These are phyloP conservation scores for Boletus bicolor DNA, from an alignment of 768 basidiomycete genomes.

Conservation along the genomic window DNA sequence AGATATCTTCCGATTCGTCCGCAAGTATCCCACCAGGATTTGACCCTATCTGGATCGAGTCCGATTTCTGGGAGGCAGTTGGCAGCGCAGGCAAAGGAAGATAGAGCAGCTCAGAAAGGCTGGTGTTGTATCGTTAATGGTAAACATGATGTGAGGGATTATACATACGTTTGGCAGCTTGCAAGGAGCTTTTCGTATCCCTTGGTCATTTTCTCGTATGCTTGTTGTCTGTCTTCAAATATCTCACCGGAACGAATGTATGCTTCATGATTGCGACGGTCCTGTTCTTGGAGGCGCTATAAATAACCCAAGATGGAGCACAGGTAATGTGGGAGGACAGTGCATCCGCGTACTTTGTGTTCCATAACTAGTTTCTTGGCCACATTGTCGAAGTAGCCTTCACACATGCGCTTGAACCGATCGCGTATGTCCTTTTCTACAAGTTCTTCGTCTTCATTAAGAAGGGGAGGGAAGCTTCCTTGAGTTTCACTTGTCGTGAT, in stretches of 20 bases:
- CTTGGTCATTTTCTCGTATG: constrained; percentile 98
- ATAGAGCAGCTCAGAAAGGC: constrained; percentile 88
- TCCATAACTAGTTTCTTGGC: constrained; percentile 90
- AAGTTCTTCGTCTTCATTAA: constrained; percentile 64
- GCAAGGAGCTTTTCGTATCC: constrained; percentile 88
- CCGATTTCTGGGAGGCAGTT: constrained; percentile 72
- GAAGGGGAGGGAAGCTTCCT: constrained; percentile 39
- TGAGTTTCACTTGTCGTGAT: constrained; percentile 32
- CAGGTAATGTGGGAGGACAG: neutral
- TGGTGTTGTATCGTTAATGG: constrained; percentile 30
- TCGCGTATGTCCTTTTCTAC: constrained; percentile 85
- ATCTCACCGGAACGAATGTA: constrained; percentile 99
- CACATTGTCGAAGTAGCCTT: constrained; percentile 89
- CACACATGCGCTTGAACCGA: constrained; percentile 89
- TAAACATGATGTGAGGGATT: neutral
- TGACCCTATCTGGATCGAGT: constrained; percentile 76
- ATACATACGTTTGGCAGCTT: constrained; percentile 79
- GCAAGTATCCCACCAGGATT: constrained; percentile 38
- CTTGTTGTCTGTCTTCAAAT: constrained; percentile 97
- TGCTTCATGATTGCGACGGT: constrained; percentile 95
- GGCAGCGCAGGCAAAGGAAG: constrained; percentile 81
- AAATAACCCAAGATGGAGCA: neutral
- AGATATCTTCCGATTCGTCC: constrained; percentile 57
- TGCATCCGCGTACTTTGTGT: constrained; percentile 63
- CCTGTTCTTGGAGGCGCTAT: constrained; percentile 94